phyloP scores from a whole-genome alignment of 305 asterid genomes.

The Ilex paraguariensis region DNA sequence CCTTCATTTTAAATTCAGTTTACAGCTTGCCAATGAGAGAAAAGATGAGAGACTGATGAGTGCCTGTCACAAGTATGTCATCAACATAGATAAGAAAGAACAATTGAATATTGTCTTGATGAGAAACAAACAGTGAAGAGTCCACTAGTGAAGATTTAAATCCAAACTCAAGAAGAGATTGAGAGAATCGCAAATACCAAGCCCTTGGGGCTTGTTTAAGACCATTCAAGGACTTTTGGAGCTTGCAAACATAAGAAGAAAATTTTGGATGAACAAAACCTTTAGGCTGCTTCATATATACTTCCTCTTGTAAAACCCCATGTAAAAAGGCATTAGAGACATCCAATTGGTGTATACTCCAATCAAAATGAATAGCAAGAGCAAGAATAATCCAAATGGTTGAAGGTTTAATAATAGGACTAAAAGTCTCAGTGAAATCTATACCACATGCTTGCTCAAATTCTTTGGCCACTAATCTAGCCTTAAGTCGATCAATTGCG shows the following conservation, averaged over 20 bases:
- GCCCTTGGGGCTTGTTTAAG: constrained; percentile 3
- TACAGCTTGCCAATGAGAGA: too few species aligned
- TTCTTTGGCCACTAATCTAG: too few species aligned
- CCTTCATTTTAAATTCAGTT: too few species aligned
- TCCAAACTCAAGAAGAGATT: background rate
- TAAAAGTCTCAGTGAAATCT: background rate
- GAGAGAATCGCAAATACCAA: background rate
- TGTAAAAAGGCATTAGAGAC: too few species aligned
- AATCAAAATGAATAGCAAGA: background rate
- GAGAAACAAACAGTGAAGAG: background rate
- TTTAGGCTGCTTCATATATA: too few species aligned
- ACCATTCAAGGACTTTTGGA: background rate
- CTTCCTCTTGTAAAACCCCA: too few species aligned
- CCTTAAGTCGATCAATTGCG: too few species aligned
- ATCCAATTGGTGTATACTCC: constrained; percentile 2
- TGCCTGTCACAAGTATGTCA: too few species aligned
- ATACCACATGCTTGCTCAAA: background rate
- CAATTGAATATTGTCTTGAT: background rate
- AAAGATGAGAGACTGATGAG: too few species aligned
- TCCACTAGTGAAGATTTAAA: background rate
- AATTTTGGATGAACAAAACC: too few species aligned
- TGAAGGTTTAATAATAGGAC: too few species aligned
- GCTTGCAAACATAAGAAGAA: background rate
- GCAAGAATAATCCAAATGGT: background rate
- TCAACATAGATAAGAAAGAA: too few species aligned